A percentile compares a stretch with the other conserved stretches of the same genome.
Conservation (phyloP, 148 eudicot genomes). For the Rhododendron ovatum region DNA sequence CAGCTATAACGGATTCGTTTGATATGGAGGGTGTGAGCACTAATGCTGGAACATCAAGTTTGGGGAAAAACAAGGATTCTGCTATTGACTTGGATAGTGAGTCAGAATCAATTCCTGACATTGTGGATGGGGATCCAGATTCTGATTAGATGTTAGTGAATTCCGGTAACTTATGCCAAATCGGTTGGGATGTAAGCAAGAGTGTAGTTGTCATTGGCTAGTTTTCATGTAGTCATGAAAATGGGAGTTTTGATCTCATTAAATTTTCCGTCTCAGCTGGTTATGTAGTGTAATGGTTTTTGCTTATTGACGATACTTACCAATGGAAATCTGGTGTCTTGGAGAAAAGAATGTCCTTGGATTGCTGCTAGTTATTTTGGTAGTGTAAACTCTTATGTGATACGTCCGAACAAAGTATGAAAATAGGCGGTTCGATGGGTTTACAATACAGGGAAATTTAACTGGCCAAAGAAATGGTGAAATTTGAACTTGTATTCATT, state of each 20-base stretch:
- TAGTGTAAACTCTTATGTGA: background rate
- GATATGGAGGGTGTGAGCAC: conserved; percentile 1
- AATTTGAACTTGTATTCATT: too few relatives aligned
- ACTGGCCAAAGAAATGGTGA: too few relatives aligned
- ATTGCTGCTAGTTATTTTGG: background rate
- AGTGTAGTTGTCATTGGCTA: background rate
- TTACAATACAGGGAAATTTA: too few relatives aligned
- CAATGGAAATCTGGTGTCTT: background rate
- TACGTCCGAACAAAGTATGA: background rate
- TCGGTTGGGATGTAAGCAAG: background rate
- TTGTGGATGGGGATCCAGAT: conserved; percentile 46
- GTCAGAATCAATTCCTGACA: conserved; percentile 41
- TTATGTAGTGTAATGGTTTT: background rate
- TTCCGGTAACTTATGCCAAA: background rate
- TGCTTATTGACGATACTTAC: background rate
- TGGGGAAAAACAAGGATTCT: conserved; percentile 7
- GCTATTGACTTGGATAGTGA: conserved; percentile 23
- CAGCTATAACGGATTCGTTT: background rate
- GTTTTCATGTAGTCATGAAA: background rate
- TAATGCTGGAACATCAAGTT: background rate
- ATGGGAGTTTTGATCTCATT: background rate
- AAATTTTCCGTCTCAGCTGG: background rate
- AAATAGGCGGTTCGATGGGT: too few relatives aligned
- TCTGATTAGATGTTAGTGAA: conserved; percentile 27
- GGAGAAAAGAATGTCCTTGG: background rate